Percentiles rank a stretch among this genome's conserved stretches.
Conservation (phyloP, 2,329 filamentous ascomycete species). For the Diplodia scrobiculata region DNA sequence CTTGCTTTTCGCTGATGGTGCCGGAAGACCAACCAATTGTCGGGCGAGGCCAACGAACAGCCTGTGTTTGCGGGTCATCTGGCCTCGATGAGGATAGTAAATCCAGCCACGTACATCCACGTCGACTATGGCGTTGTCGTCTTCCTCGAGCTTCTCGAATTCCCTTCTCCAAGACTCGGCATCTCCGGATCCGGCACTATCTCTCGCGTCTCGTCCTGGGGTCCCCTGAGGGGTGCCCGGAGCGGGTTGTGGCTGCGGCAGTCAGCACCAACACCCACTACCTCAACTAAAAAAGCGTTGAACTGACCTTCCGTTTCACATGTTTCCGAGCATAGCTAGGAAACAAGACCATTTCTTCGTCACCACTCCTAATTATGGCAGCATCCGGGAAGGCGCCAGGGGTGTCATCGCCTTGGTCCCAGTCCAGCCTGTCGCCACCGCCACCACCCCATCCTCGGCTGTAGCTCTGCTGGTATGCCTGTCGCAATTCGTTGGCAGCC, state of each 20-base stretch:
- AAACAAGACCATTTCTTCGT: constrained; percentile 93
- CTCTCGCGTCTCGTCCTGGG: constrained; percentile 46
- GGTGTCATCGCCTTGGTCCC: constrained; percentile 54
- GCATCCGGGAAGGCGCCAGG: constrained; percentile 82
- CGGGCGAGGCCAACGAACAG: constrained; percentile 83
- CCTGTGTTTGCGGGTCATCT: constrained; percentile 83
- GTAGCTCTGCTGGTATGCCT: constrained; percentile 64
- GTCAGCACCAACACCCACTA: constrained; percentile 8
- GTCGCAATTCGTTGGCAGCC: constrained; percentile 70
- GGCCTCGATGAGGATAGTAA: constrained; percentile 80
- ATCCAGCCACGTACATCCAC: constrained; percentile 96
- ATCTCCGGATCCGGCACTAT: constrained; percentile 57
- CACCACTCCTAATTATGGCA: constrained; percentile 73
- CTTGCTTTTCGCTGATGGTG: constrained; percentile 54
- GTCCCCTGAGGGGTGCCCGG: constrained; percentile 45
- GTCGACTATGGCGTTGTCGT: constrained; percentile 83
- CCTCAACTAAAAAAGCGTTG: constrained; percentile 14
- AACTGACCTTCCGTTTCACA: constrained; percentile 52
- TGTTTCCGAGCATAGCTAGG: constrained; percentile 87
- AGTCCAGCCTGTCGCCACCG: constrained; percentile 40
- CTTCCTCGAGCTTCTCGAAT: constrained; percentile 78
- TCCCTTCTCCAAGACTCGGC: constrained; percentile 75
- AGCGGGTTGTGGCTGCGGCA: constrained; percentile 37
- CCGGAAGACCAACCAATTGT: constrained; percentile 82
- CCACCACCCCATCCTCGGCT: constrained; percentile 51